phyloP scores from a whole-genome alignment of 768 basidiomycete species.

The Suillus alpinus region DNA sequence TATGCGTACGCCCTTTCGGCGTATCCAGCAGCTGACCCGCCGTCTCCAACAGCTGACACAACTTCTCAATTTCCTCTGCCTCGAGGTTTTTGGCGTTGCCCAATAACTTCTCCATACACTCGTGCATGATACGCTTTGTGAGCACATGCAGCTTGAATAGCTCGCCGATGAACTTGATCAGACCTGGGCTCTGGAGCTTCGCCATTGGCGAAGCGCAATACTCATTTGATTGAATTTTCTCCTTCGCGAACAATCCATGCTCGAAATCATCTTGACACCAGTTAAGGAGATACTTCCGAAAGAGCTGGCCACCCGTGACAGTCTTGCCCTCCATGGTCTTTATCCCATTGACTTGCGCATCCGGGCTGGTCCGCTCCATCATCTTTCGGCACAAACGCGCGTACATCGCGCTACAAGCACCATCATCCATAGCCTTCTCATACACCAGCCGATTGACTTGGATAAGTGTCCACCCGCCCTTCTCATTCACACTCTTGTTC shows the following conservation, averaged over 20 bases:
- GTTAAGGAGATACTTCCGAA: conserved; percentile 95
- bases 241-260: conserved; percentile 89
- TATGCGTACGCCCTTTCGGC: conserved; percentile 74
- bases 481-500: conserved; percentile 89
- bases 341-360: conserved; percentile 87
- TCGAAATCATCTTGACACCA: conserved; percentile 98
- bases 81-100: conserved; percentile 93
- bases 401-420: conserved; percentile 97
- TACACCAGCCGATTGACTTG: conserved; percentile 95
- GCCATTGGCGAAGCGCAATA: conserved; percentile 97
- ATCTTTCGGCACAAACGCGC: conserved; percentile 92
- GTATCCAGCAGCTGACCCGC: conserved; percentile 84
- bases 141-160: conserved; percentile 98
- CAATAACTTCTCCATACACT: conserved; percentile 94
- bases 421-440: conserved; percentile 96
- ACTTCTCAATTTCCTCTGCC: conserved; percentile 95
- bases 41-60: conserved; percentile 89
- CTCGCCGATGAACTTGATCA: conserved; percentile 98
- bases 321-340: conserved; percentile 78
- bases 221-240: conserved; percentile 62
- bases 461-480: conserved; percentile 89
- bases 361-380: conserved; percentile 87
- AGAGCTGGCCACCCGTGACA: conserved; percentile 88
- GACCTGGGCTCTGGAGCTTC: conserved; percentile 93
- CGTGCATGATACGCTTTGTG: conserved; percentile 97